These are phyloP conservation scores for Sisymbrium irio DNA, from an alignment of 345 rosid species.

Conservation along the genomic window DNA sequence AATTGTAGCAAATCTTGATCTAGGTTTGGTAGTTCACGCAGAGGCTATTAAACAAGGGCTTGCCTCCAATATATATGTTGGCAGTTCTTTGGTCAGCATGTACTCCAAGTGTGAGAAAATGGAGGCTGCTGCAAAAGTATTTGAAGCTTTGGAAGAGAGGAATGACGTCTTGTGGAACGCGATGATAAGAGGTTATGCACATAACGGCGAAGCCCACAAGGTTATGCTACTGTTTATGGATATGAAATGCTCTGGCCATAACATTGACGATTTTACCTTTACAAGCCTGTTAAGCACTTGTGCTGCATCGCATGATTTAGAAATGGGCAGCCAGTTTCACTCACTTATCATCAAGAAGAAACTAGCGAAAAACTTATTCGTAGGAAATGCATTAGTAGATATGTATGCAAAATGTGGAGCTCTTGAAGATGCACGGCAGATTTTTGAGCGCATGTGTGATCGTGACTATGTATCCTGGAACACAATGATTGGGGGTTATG, in stretches of 20 bases:
- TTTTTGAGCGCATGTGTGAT: conserved; percentile 58
- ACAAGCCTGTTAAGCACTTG: conserved; percentile 85
- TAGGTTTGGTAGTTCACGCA: conserved; percentile 75
- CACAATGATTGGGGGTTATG: conserved; percentile 87
- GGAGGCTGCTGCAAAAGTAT: conserved; percentile 65
- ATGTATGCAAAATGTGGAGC: conserved; percentile 91
- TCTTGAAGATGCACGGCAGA: conserved; percentile 61
- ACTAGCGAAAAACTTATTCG: conserved; percentile 57
- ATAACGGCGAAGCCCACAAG: conserved; percentile 56
- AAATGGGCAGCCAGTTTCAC: conserved; percentile 74
- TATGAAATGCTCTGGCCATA: conserved; percentile 59
- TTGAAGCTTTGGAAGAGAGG: conserved; percentile 62
- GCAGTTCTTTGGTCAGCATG: conserved; percentile 84
- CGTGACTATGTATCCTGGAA: conserved; percentile 83
- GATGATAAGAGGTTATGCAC: conserved; percentile 77
- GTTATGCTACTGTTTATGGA: conserved; percentile 56
- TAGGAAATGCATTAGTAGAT: conserved; percentile 86
- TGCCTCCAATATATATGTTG: conserved; percentile 70
- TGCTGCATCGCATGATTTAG: conserved; percentile 57
- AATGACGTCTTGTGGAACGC: conserved; percentile 87
- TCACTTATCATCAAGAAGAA: conserved; percentile 58
- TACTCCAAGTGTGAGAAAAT: conserved; percentile 71
- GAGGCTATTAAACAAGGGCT: conserved; percentile 90
- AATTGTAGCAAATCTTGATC: conserved; percentile 49
- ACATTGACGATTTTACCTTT: conserved; percentile 80